phyloP scores from a whole-genome alignment of 2,329 filamentous ascomycete species.

The Penicillium sp. region DNA sequence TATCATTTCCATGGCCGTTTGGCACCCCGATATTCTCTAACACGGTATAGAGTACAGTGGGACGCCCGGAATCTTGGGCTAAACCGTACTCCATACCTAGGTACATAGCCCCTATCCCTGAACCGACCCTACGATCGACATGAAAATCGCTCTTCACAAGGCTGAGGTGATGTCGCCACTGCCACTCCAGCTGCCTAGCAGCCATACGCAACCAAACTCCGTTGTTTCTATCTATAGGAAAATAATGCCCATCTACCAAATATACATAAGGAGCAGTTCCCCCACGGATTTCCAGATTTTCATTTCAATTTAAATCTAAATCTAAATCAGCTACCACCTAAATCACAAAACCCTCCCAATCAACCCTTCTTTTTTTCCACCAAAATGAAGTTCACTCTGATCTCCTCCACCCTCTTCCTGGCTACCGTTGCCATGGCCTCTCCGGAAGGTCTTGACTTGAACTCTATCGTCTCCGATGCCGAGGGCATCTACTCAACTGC shows the following conservation, averaged over 20 bases:
- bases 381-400: constrained; percentile 29
- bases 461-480: constrained; percentile 15
- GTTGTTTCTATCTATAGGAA: constrained; percentile 15
- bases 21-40: neutral
- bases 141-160: neutral
- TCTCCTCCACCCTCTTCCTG: constrained; percentile 26
- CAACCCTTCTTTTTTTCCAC: neutral
- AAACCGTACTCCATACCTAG: neutral
- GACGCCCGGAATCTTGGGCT: too few species aligned
- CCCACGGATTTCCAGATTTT: neutral
- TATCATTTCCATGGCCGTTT: constrained; percentile 5
- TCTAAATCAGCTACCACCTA: neutral
- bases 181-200: neutral
- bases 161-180: constrained; percentile 19
- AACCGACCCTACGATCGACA: constrained; percentile 9
- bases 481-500: neutral
- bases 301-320: neutral
- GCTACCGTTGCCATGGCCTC: constrained; percentile 22
- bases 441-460: constrained; percentile 15
- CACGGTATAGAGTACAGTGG: neutral
- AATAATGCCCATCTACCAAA: neutral
- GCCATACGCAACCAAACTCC: neutral
- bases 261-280: constrained; percentile 6
- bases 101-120: neutral
- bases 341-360: neutral